phyloP scores from a whole-genome alignment of 257 asterid species.

The Eustoma russellianum region DNA sequence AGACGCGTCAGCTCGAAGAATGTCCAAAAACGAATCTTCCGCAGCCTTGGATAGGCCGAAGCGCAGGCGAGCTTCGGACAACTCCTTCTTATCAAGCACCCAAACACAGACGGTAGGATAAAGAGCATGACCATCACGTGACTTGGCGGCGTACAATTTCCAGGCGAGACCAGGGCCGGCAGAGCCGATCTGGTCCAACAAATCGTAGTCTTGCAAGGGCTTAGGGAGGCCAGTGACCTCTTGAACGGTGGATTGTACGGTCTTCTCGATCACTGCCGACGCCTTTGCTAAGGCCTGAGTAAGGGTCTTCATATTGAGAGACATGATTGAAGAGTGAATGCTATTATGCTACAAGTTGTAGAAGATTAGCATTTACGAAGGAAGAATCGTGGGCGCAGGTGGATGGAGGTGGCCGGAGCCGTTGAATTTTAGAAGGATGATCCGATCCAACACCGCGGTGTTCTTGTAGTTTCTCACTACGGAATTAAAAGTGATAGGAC shows the following conservation, averaged over 20 bases:
- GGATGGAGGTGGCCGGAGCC: background rate
- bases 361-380: no score
- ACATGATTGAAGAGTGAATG: slow-evolving; percentile 30
- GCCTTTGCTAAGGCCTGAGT: slow-evolving; percentile 96
- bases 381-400: background rate
- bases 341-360: background rate
- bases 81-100: slow-evolving; percentile 75
- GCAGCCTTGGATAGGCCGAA: slow-evolving; percentile 84
- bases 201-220: slow-evolving; percentile 77
- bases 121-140: slow-evolving; percentile 63
- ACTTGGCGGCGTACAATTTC: slow-evolving; percentile 83
- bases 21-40: slow-evolving; percentile 78
- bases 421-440: background rate
- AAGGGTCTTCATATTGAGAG: slow-evolving; percentile 84
- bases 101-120: slow-evolving; percentile 90
- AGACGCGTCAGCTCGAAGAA: slow-evolving; percentile 86
- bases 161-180: slow-evolving; percentile 91
- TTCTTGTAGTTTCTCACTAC: no score
- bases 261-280: slow-evolving; percentile 91
- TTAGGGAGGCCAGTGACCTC: slow-evolving; percentile 92
- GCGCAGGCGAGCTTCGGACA: slow-evolving; percentile 77
- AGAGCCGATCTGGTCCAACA: slow-evolving; percentile 87
- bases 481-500: no score
- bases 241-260: slow-evolving; percentile 92
- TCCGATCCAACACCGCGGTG: no score